Evolutionary conservation across 2,329 filamentous ascomycete genomes (phyloP).

Genomic region (Fusarium virguliforme): DNA sequence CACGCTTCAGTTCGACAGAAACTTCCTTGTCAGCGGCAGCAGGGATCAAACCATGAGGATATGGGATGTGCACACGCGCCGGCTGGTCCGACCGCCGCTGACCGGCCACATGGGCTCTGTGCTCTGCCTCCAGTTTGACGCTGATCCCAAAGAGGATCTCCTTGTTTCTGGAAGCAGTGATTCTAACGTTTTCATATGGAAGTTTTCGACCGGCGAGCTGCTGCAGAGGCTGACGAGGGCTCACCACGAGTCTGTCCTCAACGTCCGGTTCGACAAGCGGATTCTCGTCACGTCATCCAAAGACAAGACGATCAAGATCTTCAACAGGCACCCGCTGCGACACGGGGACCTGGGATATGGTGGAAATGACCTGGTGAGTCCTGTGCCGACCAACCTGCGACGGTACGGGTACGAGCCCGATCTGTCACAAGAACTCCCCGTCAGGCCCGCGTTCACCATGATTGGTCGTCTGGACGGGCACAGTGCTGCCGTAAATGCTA

Average conservation of each 20-base stretch:
- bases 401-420: slow-evolving; percentile 70
- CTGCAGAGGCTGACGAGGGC: slow-evolving; percentile 83
- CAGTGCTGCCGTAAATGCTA: slow-evolving; percentile 93
- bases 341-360: slow-evolving; percentile 73
- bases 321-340: slow-evolving; percentile 82
- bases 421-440: slow-evolving; percentile 62
- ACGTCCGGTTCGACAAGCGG: slow-evolving; percentile 91
- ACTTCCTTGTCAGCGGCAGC: slow-evolving; percentile 93
- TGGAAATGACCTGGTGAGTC: slow-evolving; percentile 61
- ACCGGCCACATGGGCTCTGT: slow-evolving; percentile 88
- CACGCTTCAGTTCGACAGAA: slow-evolving; percentile 88
- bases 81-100: slow-evolving; percentile 82
- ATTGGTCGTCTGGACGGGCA: slow-evolving; percentile 89
- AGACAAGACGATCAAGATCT: slow-evolving; percentile 96
- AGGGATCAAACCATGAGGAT: slow-evolving; percentile 89
- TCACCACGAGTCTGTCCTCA: slow-evolving; percentile 92
- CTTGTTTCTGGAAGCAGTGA: slow-evolving; percentile 98
- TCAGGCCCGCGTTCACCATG: slow-evolving; percentile 78
- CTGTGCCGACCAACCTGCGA: slow-evolving; percentile 67
- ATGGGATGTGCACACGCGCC: slow-evolving; percentile 88
- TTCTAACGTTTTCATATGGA: slow-evolving; percentile 91
- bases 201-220: slow-evolving; percentile 89
- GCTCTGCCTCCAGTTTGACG: slow-evolving; percentile 94
- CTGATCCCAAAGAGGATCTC: slow-evolving; percentile 87
- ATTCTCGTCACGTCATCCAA: slow-evolving; percentile 98